These are phyloP conservation scores for Chytriomyces sp. DNA, from an alignment of 192 early-diverging fungal species.

Conservation along the genomic window DNA sequence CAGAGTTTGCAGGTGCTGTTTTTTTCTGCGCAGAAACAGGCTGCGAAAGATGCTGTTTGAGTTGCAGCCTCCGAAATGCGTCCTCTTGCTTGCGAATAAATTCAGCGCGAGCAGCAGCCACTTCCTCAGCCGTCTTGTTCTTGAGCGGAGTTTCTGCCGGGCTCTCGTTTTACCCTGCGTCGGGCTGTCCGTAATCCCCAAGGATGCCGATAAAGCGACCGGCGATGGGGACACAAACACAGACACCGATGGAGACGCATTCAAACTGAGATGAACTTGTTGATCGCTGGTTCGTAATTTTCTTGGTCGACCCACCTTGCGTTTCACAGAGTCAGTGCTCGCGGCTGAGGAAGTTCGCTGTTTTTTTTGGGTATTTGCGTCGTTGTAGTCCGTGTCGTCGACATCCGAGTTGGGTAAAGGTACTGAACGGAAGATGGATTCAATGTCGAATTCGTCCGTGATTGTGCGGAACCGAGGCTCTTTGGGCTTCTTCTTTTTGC, in stretches of 20 bases:
- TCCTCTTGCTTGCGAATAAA: conserved; percentile 1
- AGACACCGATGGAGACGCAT: no score
- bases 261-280: no score
- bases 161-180: no score
- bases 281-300: no score
- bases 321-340: not conserved
- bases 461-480: conserved; percentile 23
- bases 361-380: no score
- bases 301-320: not conserved
- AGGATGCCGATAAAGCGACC: no score
- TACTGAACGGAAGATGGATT: conserved; percentile 22
- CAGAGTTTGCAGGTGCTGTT: no score
- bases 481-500: not conserved
- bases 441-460: conserved; percentile 27
- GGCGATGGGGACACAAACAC: no score
- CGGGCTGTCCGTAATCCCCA: no score
- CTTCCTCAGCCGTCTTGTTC: no score
- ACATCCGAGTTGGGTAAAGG: conserved; percentile 2
- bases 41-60: not conserved
- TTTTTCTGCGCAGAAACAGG: not conserved
- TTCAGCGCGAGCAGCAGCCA: not conserved
- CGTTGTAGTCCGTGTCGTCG: conserved; percentile 13
- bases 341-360: not conserved
- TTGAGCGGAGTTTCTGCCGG: no score
- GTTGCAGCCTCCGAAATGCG: not conserved